These are phyloP conservation scores for Talaromyces wortmannii DNA, from an alignment of 495 filamentous ascomycete species.

Conservation along the genomic window DNA sequence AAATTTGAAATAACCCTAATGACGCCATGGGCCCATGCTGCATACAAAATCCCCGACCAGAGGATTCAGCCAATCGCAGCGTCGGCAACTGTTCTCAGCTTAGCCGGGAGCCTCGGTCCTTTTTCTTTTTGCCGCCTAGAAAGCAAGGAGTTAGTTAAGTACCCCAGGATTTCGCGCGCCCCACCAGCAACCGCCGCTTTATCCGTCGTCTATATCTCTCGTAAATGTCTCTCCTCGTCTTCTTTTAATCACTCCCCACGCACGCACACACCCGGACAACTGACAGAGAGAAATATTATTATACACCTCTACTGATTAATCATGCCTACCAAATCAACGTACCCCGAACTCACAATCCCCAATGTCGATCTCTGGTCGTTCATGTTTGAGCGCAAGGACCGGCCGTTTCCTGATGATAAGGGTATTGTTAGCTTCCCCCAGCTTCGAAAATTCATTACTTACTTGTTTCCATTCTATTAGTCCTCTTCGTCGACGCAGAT, in stretches of 20 bases:
- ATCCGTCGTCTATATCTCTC: no score
- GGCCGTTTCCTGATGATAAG: slow-evolving; percentile 44
- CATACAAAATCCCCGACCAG: no score
- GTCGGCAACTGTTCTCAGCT: no score
- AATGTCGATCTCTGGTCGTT: slow-evolving; percentile 59
- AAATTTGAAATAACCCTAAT: no score
- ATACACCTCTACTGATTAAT: background rate
- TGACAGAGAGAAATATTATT: background rate
- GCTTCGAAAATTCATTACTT: background rate
- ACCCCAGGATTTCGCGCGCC: no score
- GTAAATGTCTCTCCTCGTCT: background rate
- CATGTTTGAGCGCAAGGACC: slow-evolving; percentile 63
- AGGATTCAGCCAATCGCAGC: no score
- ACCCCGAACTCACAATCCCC: slow-evolving; percentile 30
- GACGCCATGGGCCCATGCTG: no score
- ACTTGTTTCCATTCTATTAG: slow-evolving; percentile 22
- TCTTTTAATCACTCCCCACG: background rate
- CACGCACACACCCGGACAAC: background rate
- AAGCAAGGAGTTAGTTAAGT: no score
- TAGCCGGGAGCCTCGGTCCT: no score
- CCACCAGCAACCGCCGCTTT: no score
- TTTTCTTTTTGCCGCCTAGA: no score
- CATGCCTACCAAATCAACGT: slow-evolving; percentile 37
- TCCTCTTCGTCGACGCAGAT: slow-evolving; percentile 62
- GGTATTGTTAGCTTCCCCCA: slow-evolving; percentile 9